These are phyloP conservation scores for Globisporangium yorkense DNA, from an alignment of 352 stramenopile genomes.

Conservation along the genomic window DNA sequence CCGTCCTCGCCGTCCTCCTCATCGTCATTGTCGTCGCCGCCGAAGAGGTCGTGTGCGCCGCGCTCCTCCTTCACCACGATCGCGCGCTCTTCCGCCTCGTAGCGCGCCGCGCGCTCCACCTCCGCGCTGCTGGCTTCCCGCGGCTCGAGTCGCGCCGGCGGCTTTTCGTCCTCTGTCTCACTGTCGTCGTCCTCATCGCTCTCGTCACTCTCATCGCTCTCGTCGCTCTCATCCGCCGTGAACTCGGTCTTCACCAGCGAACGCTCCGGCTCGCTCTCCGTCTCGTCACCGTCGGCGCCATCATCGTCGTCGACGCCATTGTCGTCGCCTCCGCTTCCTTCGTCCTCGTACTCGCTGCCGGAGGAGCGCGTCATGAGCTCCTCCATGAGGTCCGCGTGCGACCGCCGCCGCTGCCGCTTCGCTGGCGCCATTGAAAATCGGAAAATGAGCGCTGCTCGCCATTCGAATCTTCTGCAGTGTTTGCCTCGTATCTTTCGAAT, in stretches of 20 bases:
- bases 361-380: slow-evolving; percentile 3
- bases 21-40: slow-evolving; percentile 2
- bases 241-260: slow-evolving; percentile 10
- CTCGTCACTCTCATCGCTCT: slow-evolving; percentile 9
- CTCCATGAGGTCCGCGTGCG: slow-evolving; percentile 5
- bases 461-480: neutral
- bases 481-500: neutral
- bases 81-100: slow-evolving; percentile 13
- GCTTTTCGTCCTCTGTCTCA: slow-evolving; percentile 9
- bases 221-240: neutral
- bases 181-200: slow-evolving; percentile 10
- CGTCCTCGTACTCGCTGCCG: neutral
- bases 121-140: slow-evolving; percentile 8
- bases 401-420: neutral
- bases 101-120: slow-evolving; percentile 7
- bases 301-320: slow-evolving; percentile 1
- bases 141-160: neutral
- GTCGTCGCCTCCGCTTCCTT: too few relatives aligned
- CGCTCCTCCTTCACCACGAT: slow-evolving; percentile 10
- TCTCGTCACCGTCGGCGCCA: slow-evolving; percentile 18
- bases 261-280: slow-evolving; percentile 19
- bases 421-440: neutral
- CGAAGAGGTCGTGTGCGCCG: slow-evolving; percentile 5
- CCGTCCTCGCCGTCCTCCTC: slow-evolving; percentile 5
- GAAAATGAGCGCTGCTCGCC: neutral